Conservation (phyloP, 768 basidiomycete genomes). For the Tylopilus subfusipes region DNA sequence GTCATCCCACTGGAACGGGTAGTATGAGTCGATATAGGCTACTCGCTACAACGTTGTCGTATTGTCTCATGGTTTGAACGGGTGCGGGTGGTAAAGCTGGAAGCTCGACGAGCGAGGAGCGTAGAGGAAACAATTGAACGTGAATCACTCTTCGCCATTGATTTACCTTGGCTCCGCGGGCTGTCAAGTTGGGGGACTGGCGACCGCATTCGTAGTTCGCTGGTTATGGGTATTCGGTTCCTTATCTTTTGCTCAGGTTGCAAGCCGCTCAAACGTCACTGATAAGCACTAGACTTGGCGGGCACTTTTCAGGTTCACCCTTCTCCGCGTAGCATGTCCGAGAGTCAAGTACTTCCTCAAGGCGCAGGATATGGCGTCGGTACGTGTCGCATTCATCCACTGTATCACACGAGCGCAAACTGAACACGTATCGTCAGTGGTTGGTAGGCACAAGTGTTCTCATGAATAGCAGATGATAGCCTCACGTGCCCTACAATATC, state of each 20-base stretch:
- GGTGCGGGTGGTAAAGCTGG: background rate
- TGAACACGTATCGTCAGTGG: slow-evolving; percentile 35
- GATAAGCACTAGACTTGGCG: slow-evolving; percentile 17
- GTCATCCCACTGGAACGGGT: too few species aligned
- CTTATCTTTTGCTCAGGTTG: slow-evolving; percentile 16
- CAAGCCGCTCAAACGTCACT: background rate
- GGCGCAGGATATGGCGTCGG: slow-evolving; percentile 86
- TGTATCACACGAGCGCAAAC: background rate
- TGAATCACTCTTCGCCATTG: too few species aligned
- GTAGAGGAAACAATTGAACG: too few species aligned
- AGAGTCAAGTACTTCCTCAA: slow-evolving; percentile 56
- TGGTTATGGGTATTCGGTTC: background rate
- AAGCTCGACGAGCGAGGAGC: background rate
- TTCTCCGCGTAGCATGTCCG: slow-evolving; percentile 20
- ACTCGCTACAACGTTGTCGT: too few species aligned
- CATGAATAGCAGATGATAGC: background rate
- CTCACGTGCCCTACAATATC: slow-evolving; percentile 3
- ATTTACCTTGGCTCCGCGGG: too few species aligned
- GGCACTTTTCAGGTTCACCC: background rate
- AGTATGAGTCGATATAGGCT: too few species aligned
- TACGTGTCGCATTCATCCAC: slow-evolving; percentile 30
- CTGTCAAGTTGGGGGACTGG: too few species aligned
- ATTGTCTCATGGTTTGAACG: background rate
- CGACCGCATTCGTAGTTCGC: background rate
- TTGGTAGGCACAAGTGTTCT: slow-evolving; percentile 37